phyloP scores from a whole-genome alignment of 805 yeast genomes.

The Jamesozyma spencerorum region DNA sequence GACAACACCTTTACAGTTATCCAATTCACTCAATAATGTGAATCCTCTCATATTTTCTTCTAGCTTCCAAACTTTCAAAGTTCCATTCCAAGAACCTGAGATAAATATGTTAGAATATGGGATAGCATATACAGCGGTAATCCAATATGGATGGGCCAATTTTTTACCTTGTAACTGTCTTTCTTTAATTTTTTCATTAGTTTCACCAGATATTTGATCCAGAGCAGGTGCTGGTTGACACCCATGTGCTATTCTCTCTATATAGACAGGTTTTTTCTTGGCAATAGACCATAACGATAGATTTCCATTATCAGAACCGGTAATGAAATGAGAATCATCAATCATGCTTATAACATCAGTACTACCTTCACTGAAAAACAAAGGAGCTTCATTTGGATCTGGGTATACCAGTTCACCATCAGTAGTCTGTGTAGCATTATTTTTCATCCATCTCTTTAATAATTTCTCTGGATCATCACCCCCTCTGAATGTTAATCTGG shows the following conservation, averaged over 20 bases:
- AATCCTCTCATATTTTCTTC: conserved; percentile 56
- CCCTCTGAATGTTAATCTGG: conserved; percentile 86
- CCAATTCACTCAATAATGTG: conserved; percentile 44
- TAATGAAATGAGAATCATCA: conserved; percentile 85
- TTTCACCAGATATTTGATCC: conserved; percentile 48
- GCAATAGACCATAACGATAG: conserved; percentile 82
- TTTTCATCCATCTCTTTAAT: conserved; percentile 31
- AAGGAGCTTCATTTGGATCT: conserved; percentile 28
- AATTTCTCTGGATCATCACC: conserved; percentile 53
- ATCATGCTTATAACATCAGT: conserved; percentile 84
- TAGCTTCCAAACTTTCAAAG: conserved; percentile 68
- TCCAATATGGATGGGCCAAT: conserved; percentile 66
- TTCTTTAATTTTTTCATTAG: conserved; percentile 28
- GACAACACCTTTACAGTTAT: conserved; percentile 60
- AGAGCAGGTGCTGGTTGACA: conserved; percentile 40
- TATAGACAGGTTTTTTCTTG: conserved; percentile 78
- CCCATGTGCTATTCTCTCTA: conserved; percentile 72
- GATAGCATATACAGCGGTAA: conserved; percentile 70
- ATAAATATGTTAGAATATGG: conserved; percentile 80
- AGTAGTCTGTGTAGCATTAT: conserved; percentile 24
- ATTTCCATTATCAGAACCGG: conserved; percentile 93
- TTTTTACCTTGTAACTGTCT: conserved; percentile 48
- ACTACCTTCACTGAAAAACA: conserved; percentile 67
- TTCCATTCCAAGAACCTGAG: conserved; percentile 84
- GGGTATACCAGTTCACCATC: conserved; percentile 26